These are phyloP conservation scores for Mortierella sp. DNA, from an alignment of 371 early-diverging fungal genomes.

Conservation along the genomic window DNA sequence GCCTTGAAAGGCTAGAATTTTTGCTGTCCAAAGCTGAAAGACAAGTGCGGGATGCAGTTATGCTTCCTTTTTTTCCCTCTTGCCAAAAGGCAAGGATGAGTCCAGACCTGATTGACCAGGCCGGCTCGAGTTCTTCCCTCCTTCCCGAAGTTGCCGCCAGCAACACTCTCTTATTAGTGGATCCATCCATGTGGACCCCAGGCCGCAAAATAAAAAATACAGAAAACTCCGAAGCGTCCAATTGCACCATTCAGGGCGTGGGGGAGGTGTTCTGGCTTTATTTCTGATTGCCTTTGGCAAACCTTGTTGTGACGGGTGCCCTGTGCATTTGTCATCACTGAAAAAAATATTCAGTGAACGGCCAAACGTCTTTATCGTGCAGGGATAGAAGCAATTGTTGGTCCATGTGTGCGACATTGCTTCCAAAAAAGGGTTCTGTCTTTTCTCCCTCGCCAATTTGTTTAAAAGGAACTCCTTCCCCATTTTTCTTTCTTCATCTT, in stretches of 20 bases:
- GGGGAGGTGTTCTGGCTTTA: background rate
- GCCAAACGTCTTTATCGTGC: background rate
- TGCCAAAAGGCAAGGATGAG: background rate
- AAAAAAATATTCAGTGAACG: background rate
- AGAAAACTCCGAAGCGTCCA: background rate
- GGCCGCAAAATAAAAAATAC: background rate
- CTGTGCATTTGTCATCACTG: conserved; percentile 12
- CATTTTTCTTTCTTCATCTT: background rate
- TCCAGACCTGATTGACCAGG: background rate
- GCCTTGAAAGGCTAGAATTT: no score
- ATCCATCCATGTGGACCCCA: background rate
- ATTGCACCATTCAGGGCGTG: conserved; percentile 1
- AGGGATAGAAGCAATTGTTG: background rate
- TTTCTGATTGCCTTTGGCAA: background rate
- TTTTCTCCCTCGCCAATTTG: background rate
- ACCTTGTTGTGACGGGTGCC: conserved; percentile 16
- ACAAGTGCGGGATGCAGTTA: no score
- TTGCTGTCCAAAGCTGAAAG: no score
- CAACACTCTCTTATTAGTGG: background rate
- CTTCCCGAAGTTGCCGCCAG: background rate
- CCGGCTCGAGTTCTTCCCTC: background rate
- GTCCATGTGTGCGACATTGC: background rate
- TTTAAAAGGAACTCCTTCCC: background rate
- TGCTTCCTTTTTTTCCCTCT: no score
- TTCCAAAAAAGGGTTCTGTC: background rate